A percentile compares a stretch with the other conserved stretches of the same genome.
phyloP scores from a whole-genome alignment of 169 alveolate species.

The Fabrea salina region DNA sequence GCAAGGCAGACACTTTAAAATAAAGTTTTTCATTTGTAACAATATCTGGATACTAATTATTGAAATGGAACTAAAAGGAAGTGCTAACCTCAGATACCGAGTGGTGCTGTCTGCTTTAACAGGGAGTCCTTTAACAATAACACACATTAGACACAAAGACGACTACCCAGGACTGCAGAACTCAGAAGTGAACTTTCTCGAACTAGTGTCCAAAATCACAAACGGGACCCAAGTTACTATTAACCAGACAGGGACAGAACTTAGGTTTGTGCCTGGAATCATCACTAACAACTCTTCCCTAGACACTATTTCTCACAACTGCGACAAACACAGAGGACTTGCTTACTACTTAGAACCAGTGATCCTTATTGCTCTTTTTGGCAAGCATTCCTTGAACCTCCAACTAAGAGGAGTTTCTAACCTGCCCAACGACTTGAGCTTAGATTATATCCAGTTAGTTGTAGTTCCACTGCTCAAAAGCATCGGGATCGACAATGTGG shows the following conservation, averaged over 20 bases:
- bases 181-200: slow-evolving; percentile 74
- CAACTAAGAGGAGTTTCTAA: slow-evolving; percentile 68
- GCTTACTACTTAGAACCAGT: slow-evolving; percentile 65
- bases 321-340: slow-evolving; percentile 51
- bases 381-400: slow-evolving; percentile 52
- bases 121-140: slow-evolving; percentile 47
- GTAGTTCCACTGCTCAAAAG: slow-evolving; percentile 68
- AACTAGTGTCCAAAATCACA: slow-evolving; percentile 75
- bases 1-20: no score
- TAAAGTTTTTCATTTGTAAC: no score
- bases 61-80: slow-evolving; percentile 47
- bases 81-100: slow-evolving; percentile 46
- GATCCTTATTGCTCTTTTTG: slow-evolving; percentile 65
- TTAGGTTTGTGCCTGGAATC: slow-evolving; percentile 84
- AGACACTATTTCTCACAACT: slow-evolving; percentile 43
- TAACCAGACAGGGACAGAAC: slow-evolving; percentile 83
- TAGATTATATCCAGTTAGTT: slow-evolving; percentile 54
- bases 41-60: no score
- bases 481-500: slow-evolving; percentile 66
- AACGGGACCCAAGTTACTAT: slow-evolving; percentile 78
- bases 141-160: neutral
- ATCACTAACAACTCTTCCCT: slow-evolving; percentile 73
- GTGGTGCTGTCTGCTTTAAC: slow-evolving; percentile 55
- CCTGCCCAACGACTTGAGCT: slow-evolving; percentile 51
- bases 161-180: slow-evolving; percentile 81